A percentile compares a stretch with the other conserved stretches of the same genome.
Evolutionary conservation across 805 yeast genomes (phyloP).

Genomic region (Scheffersomyces lignosus): DNA sequence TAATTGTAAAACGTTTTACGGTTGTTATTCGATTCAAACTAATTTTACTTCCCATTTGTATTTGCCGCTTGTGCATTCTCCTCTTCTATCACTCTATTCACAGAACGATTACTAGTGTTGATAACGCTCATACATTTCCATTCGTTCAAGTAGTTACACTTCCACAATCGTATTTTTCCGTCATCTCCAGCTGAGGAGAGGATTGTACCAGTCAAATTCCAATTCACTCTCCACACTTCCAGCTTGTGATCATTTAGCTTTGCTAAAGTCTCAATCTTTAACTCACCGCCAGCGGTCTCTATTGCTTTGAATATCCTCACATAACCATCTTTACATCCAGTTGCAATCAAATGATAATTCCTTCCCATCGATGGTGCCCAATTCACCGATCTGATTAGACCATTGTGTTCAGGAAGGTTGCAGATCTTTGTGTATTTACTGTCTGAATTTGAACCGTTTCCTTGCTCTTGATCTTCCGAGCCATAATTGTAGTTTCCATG

Average conservation of each 20-base stretch:
- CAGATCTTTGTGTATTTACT: slow-evolving; percentile 54
- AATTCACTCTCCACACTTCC: slow-evolving; percentile 94
- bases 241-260: slow-evolving; percentile 75
- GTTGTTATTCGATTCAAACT: no score
- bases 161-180: slow-evolving; percentile 90
- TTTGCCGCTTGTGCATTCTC: neutral
- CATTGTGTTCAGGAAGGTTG: slow-evolving; percentile 78
- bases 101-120: slow-evolving; percentile 22
- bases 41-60: no score
- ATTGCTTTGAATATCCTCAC: slow-evolving; percentile 80
- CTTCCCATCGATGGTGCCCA: slow-evolving; percentile 99
- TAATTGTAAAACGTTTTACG: no score
- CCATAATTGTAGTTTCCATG: slow-evolving; percentile 1
- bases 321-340: slow-evolving; percentile 93
- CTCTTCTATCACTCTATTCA: slow-evolving; percentile 3
- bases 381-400: slow-evolving; percentile 80
- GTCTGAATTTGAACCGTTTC: neutral
- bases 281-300: slow-evolving; percentile 37
- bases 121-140: slow-evolving; percentile 89
- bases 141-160: slow-evolving; percentile 77
- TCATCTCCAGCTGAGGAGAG: slow-evolving; percentile 94
- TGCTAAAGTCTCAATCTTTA: slow-evolving; percentile 59
- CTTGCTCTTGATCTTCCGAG: neutral
- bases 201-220: slow-evolving; percentile 94
- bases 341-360: slow-evolving; percentile 83